Conservation (phyloP, 164 flowering plant species). For the Stephania japonica region DNA sequence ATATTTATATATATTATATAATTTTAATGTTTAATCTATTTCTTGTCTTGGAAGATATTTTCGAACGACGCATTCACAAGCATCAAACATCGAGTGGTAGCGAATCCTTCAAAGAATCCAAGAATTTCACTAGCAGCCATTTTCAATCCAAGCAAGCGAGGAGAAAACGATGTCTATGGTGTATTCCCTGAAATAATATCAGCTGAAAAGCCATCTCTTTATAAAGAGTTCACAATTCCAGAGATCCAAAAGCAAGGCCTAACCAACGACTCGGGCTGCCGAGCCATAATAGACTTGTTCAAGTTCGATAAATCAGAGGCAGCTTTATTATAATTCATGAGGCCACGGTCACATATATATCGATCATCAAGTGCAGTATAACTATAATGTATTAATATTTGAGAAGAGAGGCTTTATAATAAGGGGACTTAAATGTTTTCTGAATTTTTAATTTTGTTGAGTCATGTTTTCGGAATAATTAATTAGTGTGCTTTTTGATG, state of each 20-base stretch:
- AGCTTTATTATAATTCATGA: background rate
- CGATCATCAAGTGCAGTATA: too few relatives aligned
- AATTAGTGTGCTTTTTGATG: too few relatives aligned
- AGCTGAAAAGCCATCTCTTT: conserved; percentile 28
- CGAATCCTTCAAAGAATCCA: conserved; percentile 17
- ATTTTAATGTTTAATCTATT: background rate
- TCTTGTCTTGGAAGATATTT: conserved; percentile 17
- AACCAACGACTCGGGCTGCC: background rate
- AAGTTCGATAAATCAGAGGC: background rate
- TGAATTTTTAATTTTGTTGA: background rate
- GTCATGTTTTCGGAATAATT: background rate
- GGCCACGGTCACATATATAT: background rate
- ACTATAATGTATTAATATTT: too few relatives aligned
- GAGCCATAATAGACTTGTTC: conserved; percentile 6
- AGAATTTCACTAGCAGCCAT: conserved; percentile 21
- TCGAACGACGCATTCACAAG: conserved; percentile 26
- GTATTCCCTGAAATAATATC: conserved; percentile 28
- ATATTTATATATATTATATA: too few relatives aligned
- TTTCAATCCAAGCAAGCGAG: conserved; percentile 14
- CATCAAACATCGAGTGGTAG: conserved; percentile 28
- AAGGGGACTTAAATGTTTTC: background rate
- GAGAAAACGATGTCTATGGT: conserved; percentile 14
- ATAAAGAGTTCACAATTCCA: conserved; percentile 19
- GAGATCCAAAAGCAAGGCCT: background rate
- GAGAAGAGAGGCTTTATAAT: too few relatives aligned